Evolutionary conservation across 176 grass and related monocot genomes (phyloP).

Genomic region (Juncus inflexus): DNA sequence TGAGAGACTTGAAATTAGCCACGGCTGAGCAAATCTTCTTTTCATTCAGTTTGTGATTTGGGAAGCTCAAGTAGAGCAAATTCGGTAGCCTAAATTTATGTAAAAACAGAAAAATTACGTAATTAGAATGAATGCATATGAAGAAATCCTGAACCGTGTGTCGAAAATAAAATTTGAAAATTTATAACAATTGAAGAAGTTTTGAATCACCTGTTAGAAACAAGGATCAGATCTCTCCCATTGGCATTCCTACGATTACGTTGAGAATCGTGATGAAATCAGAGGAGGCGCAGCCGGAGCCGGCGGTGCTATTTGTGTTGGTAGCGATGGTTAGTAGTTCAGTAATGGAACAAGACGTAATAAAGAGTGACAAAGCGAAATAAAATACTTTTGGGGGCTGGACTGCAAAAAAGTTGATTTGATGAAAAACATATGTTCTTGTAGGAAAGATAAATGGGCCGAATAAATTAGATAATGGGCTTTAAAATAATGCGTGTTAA

Average conservation of each 20-base stretch:
- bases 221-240: not conserved
- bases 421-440: not conserved
- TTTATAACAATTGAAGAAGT: not conserved
- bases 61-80: no score
- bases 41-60: not conserved
- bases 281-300: not conserved
- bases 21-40: not conserved
- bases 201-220: no score
- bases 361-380: not conserved
- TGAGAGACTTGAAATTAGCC: slow-evolving; percentile 10
- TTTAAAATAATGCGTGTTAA: no score
- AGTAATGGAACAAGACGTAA: not conserved
- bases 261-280: not conserved
- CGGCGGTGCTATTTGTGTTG: not conserved
- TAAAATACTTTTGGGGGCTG: not conserved
- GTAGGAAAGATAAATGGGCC: not conserved
- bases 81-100: not conserved
- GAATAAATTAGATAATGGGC: no score
- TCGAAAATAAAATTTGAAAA: not conserved
- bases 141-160: not conserved
- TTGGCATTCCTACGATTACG: not conserved
- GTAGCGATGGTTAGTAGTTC: no score
- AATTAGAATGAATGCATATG: not conserved
- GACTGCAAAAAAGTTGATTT: not conserved
- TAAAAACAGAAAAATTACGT: not conserved